A percentile compares a stretch with the other conserved stretches of the same genome.
Evolutionary conservation across 2,329 filamentous ascomycete species (phyloP).

Genomic region (Ophiostoma australiae): DNA sequence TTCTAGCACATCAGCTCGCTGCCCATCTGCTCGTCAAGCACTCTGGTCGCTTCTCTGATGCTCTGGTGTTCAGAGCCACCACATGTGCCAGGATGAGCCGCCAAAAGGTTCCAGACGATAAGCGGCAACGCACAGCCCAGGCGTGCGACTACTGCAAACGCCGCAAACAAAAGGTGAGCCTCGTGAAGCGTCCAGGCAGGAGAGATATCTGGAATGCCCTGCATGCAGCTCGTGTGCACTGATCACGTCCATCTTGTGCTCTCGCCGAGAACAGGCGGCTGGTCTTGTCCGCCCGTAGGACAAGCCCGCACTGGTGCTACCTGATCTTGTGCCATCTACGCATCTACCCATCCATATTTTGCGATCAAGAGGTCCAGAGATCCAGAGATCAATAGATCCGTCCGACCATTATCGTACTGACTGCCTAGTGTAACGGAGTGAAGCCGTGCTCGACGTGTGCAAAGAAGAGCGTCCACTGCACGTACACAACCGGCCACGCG

Average conservation of each 20-base stretch:
- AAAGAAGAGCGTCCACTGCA: slow-evolving; percentile 46
- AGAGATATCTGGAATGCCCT: neutral
- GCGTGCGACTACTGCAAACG: slow-evolving; percentile 62
- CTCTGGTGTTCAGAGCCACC: neutral
- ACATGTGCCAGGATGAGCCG: slow-evolving; percentile 42
- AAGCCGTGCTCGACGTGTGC: slow-evolving; percentile 55
- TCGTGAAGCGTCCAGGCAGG: slow-evolving; percentile 3
- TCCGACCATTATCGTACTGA: neutral
- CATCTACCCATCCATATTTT: neutral
- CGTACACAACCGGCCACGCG: slow-evolving; percentile 33
- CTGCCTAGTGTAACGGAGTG: slow-evolving; percentile 52
- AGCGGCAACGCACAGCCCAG: slow-evolving; percentile 58
- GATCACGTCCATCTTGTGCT: neutral
- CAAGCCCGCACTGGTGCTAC: neutral
- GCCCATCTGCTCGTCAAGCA: neutral
- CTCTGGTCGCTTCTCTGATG: neutral
- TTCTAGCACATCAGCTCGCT: neutral
- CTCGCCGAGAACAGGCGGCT: neutral
- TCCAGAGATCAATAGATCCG: no score
- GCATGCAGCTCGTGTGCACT: neutral
- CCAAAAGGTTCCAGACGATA: slow-evolving; percentile 52
- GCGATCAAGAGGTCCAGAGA: neutral
- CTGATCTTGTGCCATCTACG: neutral
- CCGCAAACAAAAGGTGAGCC: slow-evolving; percentile 62
- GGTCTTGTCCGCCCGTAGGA: neutral